These are phyloP conservation scores for Coemansia sp. DNA, from an alignment of 192 early-diverging fungal species.

Conservation along the genomic window DNA sequence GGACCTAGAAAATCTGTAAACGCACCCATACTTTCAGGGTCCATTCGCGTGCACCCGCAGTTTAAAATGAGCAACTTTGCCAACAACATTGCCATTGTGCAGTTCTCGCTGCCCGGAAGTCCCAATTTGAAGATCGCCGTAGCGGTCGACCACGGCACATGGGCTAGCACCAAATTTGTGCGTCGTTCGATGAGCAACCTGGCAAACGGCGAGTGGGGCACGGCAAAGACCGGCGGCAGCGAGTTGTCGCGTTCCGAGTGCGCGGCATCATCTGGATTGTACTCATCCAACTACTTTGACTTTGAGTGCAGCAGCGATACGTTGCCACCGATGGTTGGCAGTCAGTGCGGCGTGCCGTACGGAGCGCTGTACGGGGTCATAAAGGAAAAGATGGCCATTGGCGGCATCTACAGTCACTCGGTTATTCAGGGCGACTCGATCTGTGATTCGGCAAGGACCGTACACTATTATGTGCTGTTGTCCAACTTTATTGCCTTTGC, in stretches of 20 bases:
- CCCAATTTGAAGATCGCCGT: constrained; percentile 24
- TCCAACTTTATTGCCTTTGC: constrained; percentile 37
- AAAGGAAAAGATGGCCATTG: background rate
- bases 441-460: constrained; percentile 14
- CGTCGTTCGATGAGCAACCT: constrained; percentile 12
- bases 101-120: constrained; percentile 9
- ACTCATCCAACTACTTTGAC: constrained; percentile 16
- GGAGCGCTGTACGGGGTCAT: constrained; percentile 25
- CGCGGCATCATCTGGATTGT: constrained; percentile 9
- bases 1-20: background rate
- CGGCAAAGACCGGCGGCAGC: background rate
- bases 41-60: constrained; percentile 25
- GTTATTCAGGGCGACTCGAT: constrained; percentile 14
- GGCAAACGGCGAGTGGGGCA: constrained; percentile 5
- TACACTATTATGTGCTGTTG: constrained; percentile 33
- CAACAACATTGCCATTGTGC: constrained; percentile 41
- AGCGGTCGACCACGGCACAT: constrained; percentile 19
- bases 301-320: constrained; percentile 25
- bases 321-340: constrained; percentile 1
- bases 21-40: background rate
- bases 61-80: constrained; percentile 25
- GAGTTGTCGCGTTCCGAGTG: constrained; percentile 11
- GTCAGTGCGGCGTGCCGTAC: constrained; percentile 31
- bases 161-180: constrained; percentile 10
- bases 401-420: constrained; percentile 35